Evolutionary conservation across 2,329 filamentous ascomycete species (phyloP), one percentile per base, ranked within the genome.

Genomic region (Davidsoniella virescens): DNA sequence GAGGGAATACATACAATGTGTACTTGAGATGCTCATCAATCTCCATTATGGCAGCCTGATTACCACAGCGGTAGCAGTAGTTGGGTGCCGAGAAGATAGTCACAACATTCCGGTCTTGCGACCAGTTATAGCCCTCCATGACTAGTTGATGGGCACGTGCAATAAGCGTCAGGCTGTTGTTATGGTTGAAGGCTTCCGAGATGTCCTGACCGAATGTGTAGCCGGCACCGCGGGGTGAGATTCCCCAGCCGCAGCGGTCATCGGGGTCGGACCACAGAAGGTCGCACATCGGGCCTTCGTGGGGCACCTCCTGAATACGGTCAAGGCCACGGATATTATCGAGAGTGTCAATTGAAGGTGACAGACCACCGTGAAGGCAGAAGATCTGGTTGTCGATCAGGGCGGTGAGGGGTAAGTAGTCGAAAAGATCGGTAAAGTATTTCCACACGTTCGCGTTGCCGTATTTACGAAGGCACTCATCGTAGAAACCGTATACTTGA

Each of bases 71-170:
- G 75, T 98, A 96, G 72, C 90, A 98, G 74, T 98, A 98, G 67
- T 90, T 90, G 56, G 84, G 84, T 49, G 84, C 84, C 80, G 61
- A 95, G 72, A 98, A 98, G 62, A 98, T 96, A 37, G 92, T 98
- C 54, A 98, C 92, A 47, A 98, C 92, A 59, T 98, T 96, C 57
- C 90, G 74, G 64, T 96, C 92, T 67, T 96, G 92, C 57, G 88
- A 95, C 92, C 92, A 98, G 66, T 96, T 98, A 69, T 96, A 98
- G 45, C 92, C 92, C 67, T 98, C 92, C 90, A 96, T 98, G 54
- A 98, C 92, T 64, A 98, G 72, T 70, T 98, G 92, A 73, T 98
- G 92, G 51, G 92, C 92, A 67, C 92, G 78, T 54, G 92, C 92
- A 62, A 98, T 93, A 55, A 96, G 73, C 50, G 90, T 96, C 67